phyloP scores from a whole-genome alignment of 2,329 filamentous ascomycete species.

The Thelonectria blattea region DNA sequence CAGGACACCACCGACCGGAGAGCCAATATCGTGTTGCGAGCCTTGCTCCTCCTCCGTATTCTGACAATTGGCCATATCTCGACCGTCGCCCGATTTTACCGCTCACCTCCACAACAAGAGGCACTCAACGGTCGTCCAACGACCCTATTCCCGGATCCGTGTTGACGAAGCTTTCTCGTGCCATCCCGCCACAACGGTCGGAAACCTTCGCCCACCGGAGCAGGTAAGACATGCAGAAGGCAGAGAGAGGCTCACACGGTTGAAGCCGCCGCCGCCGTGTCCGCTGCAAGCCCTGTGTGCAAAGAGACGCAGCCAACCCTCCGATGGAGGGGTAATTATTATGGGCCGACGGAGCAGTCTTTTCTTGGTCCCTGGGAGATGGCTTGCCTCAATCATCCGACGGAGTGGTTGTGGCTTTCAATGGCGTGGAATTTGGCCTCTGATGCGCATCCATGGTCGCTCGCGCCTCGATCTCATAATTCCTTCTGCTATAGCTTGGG shows the following conservation, averaged over 20 bases:
- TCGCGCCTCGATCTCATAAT: slow-evolving; percentile 17
- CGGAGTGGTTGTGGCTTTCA: slow-evolving; percentile 27
- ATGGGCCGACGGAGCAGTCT: background rate
- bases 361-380: slow-evolving; percentile 15
- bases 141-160: slow-evolving; percentile 1
- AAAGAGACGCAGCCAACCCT: slow-evolving; percentile 2
- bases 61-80: too few relatives aligned
- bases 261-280: background rate
- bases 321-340: slow-evolving; percentile 8
- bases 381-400: slow-evolving; percentile 27
- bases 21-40: background rate
- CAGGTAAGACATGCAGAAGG: slow-evolving; percentile 24
- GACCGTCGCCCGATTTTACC: background rate
- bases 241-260: background rate
- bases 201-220: slow-evolving; percentile 6
- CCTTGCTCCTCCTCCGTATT: background rate
- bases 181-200: slow-evolving; percentile 4
- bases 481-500: slow-evolving; percentile 14
- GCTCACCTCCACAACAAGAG: background rate
- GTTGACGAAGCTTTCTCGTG: slow-evolving; percentile 11
- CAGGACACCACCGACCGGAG: slow-evolving; percentile 5
- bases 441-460: slow-evolving; percentile 19
- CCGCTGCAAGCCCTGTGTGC: background rate
- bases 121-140: background rate
- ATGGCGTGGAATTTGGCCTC: slow-evolving; percentile 24